phyloP scores from a whole-genome alignment of 495 filamentous ascomycete species.

The Podospora tetraspora region DNA sequence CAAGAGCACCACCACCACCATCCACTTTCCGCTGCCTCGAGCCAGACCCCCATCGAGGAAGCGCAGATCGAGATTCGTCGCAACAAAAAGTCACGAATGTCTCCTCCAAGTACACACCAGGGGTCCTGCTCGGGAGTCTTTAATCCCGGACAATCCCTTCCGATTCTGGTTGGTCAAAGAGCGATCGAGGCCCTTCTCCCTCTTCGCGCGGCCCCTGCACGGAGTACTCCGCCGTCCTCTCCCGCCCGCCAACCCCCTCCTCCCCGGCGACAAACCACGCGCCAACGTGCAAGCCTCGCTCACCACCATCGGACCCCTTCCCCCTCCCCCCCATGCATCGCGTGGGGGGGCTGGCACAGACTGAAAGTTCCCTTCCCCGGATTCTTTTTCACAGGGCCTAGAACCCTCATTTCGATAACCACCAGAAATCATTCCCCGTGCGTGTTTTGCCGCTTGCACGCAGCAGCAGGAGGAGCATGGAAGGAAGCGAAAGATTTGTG shows the following conservation, averaged over 20 bases:
- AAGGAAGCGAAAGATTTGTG: background rate
- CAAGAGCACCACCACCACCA: background rate
- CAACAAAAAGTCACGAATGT: background rate
- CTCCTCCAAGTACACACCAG: background rate
- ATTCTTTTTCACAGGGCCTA: background rate
- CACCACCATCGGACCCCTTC: background rate
- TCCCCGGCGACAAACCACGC: background rate
- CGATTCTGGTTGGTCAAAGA: background rate
- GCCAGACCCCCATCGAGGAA: background rate
- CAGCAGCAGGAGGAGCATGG: background rate
- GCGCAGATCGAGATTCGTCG: background rate
- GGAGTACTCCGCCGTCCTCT: background rate
- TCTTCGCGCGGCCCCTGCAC: background rate
- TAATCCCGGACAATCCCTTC: background rate
- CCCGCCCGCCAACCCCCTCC: background rate
- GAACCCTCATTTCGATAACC: background rate
- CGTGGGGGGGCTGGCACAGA: background rate
- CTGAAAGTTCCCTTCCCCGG: background rate
- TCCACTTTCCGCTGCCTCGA: background rate
- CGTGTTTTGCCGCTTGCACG: background rate
- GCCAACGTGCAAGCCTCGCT: background rate
- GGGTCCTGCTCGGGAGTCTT: background rate
- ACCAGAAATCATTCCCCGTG: background rate
- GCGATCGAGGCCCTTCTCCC: background rate
- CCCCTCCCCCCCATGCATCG: background rate